Evolutionary conservation across 805 yeast genomes (phyloP).

Genomic region (Yarrowia sp.): DNA sequence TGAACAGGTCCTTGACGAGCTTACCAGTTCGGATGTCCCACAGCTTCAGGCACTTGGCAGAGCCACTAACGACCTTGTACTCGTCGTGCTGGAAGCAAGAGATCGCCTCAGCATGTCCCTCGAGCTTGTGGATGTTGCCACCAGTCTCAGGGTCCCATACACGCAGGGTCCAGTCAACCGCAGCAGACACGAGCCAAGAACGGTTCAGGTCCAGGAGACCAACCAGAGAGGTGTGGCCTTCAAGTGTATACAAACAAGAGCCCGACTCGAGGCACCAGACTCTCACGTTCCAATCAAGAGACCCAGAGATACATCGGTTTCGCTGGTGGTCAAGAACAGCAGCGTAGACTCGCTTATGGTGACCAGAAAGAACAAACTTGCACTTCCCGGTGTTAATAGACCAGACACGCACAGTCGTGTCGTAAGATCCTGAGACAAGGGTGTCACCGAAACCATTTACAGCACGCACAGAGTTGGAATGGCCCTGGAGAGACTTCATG

Average conservation of each 20-base stretch:
- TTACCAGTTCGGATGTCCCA: slow-evolving; percentile 83
- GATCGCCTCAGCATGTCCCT: slow-evolving; percentile 80
- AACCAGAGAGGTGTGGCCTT: slow-evolving; percentile 87
- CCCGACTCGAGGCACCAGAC: slow-evolving; percentile 89
- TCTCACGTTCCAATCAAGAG: slow-evolving; percentile 83
- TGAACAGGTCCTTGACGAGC: slow-evolving; percentile 65
- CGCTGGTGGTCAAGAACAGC: slow-evolving; percentile 76
- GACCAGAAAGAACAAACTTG: slow-evolving; percentile 73
- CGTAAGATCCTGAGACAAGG: slow-evolving; percentile 87
- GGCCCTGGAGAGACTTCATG: slow-evolving; percentile 69
- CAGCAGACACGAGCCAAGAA: slow-evolving; percentile 82
- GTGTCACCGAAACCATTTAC: slow-evolving; percentile 82
- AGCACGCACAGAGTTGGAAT: slow-evolving; percentile 77
- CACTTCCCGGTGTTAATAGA: slow-evolving; percentile 73
- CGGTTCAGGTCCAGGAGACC: slow-evolving; percentile 79
- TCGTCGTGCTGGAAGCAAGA: slow-evolving; percentile 92
- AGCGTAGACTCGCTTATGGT: slow-evolving; percentile 83
- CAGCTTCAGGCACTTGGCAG: slow-evolving; percentile 79
- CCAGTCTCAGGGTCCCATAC: slow-evolving; percentile 88
- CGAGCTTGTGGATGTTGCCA: slow-evolving; percentile 61
- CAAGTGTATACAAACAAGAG: slow-evolving; percentile 61
- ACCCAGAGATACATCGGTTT: slow-evolving; percentile 82
- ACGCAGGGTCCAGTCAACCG: slow-evolving; percentile 88
- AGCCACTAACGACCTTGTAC: slow-evolving; percentile 80
- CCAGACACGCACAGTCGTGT: slow-evolving; percentile 89